These are phyloP conservation scores for Coelastrella sp. DNA, from an alignment of 139 green algal genomes.

Conservation along the genomic window DNA sequence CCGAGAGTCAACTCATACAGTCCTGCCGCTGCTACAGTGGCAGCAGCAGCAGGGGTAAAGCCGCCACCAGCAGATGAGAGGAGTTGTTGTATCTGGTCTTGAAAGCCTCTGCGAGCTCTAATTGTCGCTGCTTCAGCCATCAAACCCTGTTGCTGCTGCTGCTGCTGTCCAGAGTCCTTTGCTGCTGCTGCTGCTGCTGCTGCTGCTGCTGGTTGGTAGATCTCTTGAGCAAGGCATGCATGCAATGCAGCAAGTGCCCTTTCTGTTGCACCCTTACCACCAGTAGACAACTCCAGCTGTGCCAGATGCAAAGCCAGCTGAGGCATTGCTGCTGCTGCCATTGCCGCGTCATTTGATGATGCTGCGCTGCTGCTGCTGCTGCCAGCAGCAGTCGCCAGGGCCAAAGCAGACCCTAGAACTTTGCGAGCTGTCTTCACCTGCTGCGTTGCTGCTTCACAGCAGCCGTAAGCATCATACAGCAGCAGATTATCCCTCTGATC, in stretches of 20 bases:
- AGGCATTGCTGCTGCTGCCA: slow-evolving; percentile 26
- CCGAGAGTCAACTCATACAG: slow-evolving; percentile 55
- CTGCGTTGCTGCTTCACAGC: slow-evolving; percentile 46
- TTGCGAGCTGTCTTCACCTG: slow-evolving; percentile 60
- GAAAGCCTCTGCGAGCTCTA: slow-evolving; percentile 46
- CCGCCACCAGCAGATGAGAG: background rate
- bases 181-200: background rate
- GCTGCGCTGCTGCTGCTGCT: background rate
- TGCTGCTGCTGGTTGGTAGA: background rate
- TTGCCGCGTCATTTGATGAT: background rate
- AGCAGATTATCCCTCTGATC: slow-evolving; percentile 54
- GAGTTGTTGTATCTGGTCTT: slow-evolving; percentile 24
- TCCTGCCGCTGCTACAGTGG: slow-evolving; percentile 57
- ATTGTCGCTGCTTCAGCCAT: background rate
- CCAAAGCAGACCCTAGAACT: slow-evolving; percentile 57
- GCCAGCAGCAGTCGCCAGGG: background rate
- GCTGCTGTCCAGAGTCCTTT: background rate
- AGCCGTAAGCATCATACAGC: slow-evolving; percentile 62
- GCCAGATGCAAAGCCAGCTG: background rate
- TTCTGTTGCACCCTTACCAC: background rate
- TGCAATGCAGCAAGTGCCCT: background rate
- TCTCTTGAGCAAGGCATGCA: background rate
- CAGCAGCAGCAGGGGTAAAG: slow-evolving; percentile 41
- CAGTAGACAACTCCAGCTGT: slow-evolving; percentile 17
- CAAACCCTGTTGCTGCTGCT: slow-evolving; percentile 8